These are phyloP conservation scores for Dictyostelium capitatum DNA, from an alignment of 78 protist genomes.

Conservation along the genomic window DNA sequence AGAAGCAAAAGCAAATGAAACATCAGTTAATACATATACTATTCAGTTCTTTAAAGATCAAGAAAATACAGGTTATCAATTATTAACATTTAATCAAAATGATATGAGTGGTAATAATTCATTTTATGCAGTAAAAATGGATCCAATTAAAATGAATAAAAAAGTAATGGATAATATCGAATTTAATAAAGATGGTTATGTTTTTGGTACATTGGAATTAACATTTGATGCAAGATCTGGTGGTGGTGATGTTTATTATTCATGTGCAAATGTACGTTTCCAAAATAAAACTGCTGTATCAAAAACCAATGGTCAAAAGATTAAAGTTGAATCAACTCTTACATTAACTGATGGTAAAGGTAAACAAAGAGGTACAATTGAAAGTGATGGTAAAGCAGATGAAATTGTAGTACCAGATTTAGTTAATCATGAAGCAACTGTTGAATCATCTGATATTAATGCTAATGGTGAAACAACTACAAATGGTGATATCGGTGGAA, in stretches of 20 bases:
- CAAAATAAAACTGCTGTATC: neutral
- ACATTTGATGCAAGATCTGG: slow-evolving; percentile 77
- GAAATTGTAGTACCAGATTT: slow-evolving; percentile 15
- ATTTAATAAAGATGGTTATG: neutral
- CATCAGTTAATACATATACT: slow-evolving; percentile 58
- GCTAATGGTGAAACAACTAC: neutral
- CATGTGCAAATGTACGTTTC: slow-evolving; percentile 59
- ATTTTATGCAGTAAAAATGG: slow-evolving; percentile 7
- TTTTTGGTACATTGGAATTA: slow-evolving; percentile 38
- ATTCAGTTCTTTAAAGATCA: slow-evolving; percentile 54
- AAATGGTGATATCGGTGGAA: neutral
- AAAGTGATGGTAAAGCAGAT: slow-evolving; percentile 7
- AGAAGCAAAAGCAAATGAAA: neutral
- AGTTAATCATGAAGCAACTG: neutral
- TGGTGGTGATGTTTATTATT: slow-evolving; percentile 41
- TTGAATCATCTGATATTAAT: neutral
- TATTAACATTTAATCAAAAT: slow-evolving; percentile 70
- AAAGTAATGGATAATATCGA: neutral
- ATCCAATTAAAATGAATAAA: neutral
- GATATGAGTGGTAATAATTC: slow-evolving; percentile 51
- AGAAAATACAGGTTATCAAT: slow-evolving; percentile 53
- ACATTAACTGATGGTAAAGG: slow-evolving; percentile 31
- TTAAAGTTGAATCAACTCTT: slow-evolving; percentile 3
- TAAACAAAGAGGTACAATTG: neutral
- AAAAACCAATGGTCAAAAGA: neutral